A percentile compares a stretch with the other conserved stretches of the same genome.
Conservation (phyloP, 208 protist genomes). For the Trypanosomatidae sp. region DNA sequence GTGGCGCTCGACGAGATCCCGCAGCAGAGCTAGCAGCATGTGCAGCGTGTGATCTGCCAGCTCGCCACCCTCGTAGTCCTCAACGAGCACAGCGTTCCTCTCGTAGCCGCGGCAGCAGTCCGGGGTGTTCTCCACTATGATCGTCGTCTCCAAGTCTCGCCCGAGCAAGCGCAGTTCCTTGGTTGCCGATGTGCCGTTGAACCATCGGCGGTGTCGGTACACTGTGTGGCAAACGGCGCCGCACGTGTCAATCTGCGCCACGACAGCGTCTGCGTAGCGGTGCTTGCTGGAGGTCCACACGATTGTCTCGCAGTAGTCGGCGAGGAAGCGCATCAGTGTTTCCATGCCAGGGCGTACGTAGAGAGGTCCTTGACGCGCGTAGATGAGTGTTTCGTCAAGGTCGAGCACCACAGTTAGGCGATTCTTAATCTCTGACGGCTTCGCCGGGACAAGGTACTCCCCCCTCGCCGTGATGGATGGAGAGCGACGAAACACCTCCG, state of each 20-base stretch:
- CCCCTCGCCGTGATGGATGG: slow-evolving; percentile 30
- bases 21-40: slow-evolving; percentile 57
- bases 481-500: slow-evolving; percentile 34
- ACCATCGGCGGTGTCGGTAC: slow-evolving; percentile 80
- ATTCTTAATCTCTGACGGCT: slow-evolving; percentile 34
- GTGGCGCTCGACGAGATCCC: slow-evolving; percentile 63
- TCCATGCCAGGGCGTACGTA: slow-evolving; percentile 88
- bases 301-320: slow-evolving; percentile 77
- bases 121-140: slow-evolving; percentile 93
- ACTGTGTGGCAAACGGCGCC: slow-evolving; percentile 71
- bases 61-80: slow-evolving; percentile 92
- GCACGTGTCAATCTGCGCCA: slow-evolving; percentile 77
- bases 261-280: slow-evolving; percentile 85
- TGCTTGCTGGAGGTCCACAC: slow-evolving; percentile 88
- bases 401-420: slow-evolving; percentile 91
- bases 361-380: slow-evolving; percentile 81
- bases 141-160: slow-evolving; percentile 62
- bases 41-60: slow-evolving; percentile 82
- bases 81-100: slow-evolving; percentile 83
- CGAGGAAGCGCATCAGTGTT: slow-evolving; percentile 77
- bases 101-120: slow-evolving; percentile 90
- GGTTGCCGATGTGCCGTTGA: slow-evolving; percentile 47
- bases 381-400: slow-evolving; percentile 92
- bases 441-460: slow-evolving; percentile 62
- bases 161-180: slow-evolving; percentile 88